phyloP scores from a whole-genome alignment of 139 green algal species.

The Pseudopediastrum boryanum region DNA sequence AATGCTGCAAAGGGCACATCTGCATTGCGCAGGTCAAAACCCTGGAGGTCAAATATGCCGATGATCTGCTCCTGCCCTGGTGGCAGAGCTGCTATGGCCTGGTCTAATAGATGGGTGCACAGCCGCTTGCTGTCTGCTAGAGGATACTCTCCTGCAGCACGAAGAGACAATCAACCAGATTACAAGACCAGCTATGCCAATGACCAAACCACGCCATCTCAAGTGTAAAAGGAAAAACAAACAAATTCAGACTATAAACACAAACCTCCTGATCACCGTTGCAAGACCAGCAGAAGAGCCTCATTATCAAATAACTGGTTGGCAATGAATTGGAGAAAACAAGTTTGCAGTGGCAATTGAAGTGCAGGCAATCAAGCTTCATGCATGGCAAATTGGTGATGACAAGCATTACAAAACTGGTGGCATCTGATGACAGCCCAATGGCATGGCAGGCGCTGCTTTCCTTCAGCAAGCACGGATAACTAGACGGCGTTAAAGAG shows the following conservation, averaged over 20 bases:
- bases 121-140: conserved; percentile 74
- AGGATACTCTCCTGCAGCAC: conserved; percentile 66
- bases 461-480: too few species aligned
- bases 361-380: too few species aligned
- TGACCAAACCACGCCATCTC: not conserved
- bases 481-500: not conserved
- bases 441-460: too few species aligned
- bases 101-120: conserved; percentile 74
- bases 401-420: too few species aligned
- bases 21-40: conserved; percentile 82
- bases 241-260: too few species aligned
- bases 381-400: too few species aligned
- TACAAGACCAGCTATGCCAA: not conserved
- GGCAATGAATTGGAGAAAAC: not conserved
- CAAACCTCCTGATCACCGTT: too few species aligned
- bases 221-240: not conserved
- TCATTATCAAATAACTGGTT: not conserved
- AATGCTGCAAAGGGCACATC: conserved; percentile 91
- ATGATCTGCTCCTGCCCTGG: conserved; percentile 78
- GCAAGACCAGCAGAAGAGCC: not conserved
- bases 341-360: too few species aligned
- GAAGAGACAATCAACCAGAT: not conserved
- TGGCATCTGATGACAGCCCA: too few species aligned
- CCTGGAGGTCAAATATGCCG: conserved; percentile 92
- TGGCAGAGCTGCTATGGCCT: conserved; percentile 61